Evolutionary conservation across 1,139 yeast species (phyloP).

Genomic region (Kodamaea sp.): DNA sequence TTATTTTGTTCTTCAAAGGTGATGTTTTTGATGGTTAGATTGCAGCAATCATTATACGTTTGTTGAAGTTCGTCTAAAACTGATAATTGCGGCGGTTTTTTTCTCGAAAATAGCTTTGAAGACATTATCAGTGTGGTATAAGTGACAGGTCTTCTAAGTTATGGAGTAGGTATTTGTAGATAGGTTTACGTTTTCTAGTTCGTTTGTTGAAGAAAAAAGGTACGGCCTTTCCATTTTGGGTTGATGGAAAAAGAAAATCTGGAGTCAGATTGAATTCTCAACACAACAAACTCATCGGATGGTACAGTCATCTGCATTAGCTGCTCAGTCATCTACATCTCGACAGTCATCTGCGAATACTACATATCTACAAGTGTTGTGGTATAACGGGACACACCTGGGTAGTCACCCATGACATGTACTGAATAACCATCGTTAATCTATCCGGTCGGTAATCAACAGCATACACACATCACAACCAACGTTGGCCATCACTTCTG

Average conservation of each 20-base stretch:
- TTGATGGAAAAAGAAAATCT: too few species aligned
- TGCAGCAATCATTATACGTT: conserved; percentile 59
- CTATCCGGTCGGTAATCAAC: conserved; percentile 47
- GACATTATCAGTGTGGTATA: too few species aligned
- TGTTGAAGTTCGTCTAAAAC: conserved; percentile 57
- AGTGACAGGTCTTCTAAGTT: too few species aligned
- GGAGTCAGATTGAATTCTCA: too few species aligned
- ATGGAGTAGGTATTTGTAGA: too few species aligned
- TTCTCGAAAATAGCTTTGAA: conserved; percentile 44
- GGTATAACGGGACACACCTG: conserved; percentile 57
- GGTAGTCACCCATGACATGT: conserved; percentile 41
- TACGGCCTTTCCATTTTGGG: too few species aligned
- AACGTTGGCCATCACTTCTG: conserved; percentile 15
- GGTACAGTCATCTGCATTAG: too few species aligned
- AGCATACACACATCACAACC: conserved; percentile 28
- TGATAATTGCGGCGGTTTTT: conserved; percentile 51
- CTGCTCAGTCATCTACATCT: too few species aligned
- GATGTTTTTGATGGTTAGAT: conserved; percentile 52
- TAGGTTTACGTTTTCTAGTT: too few species aligned
- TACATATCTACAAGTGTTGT: conserved; percentile 42
- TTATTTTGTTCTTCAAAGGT: conserved; percentile 54
- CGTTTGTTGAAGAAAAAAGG: too few species aligned
- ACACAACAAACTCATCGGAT: too few species aligned
- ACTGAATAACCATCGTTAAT: conserved; percentile 47
- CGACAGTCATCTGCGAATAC: too few species aligned